Base-by-base conservation (phyloP, 768 basidiomycete genomes). In the Lyophyllum semitale region DNA sequence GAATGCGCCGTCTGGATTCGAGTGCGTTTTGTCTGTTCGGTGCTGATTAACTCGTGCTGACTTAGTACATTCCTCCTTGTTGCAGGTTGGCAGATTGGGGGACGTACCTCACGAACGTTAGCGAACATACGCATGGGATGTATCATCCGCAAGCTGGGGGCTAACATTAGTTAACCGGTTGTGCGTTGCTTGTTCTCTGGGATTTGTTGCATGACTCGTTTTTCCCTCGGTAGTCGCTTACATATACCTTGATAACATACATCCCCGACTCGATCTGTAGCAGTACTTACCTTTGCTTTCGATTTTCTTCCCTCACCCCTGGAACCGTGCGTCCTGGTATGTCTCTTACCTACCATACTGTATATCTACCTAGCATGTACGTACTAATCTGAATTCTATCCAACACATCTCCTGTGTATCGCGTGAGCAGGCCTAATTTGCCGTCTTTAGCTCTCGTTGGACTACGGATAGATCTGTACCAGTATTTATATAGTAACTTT, bases 11-110 rank as follows among this genome's bases (percentile, higher is more conserved):
- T n/a, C n/a, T n/a, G 80, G 83, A 15, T 86, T 86, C 60, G 84
- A 84, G 87, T 88, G 65, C 67, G 86, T 73, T n/a, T n/a, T n/a
- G n/a, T n/a, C n/a, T 4, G 38, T 48, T 15, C 44, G n/a, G n/a
- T n/a, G n/a, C n/a, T n/a, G n/a, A n/a, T n/a, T n/a, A n/a, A n/a
- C n/a, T n/a, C n/a, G n/a, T n/a, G n/a, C n/a, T n/a, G n/a, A n/a
- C n/a, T n/a, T 26, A 35, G 27, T 9, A 33, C 40, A 22, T 41
- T 25, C n/a, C 25, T 12, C 2, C 33, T 22, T 48, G 54, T 8
- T 57, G 44, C 57, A 80, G 80, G 55, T 43, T 75, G 59, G 76
- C 72, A 77, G 53, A n/a, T n/a, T n/a, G n/a, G n/a, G n/a, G n/a
- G n/a, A n/a, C n/a, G n/a, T n/a, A n/a, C n/a, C n/a, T n/a, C n/a